phyloP scores from a whole-genome alignment of 2,329 filamentous ascomycete genomes.

The Aureobasidium sp. region DNA sequence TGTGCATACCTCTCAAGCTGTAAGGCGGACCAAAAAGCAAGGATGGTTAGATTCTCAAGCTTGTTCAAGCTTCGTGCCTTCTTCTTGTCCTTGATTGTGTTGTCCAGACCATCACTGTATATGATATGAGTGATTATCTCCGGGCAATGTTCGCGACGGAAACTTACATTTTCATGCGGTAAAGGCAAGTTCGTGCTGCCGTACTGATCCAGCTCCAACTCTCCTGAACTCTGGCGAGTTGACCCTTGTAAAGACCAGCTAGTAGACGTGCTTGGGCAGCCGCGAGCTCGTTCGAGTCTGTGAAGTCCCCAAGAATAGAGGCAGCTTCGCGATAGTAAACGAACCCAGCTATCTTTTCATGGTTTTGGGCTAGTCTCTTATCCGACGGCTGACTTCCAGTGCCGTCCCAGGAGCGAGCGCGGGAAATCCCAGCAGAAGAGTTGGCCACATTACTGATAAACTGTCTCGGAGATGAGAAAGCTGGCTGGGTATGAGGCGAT shows the following conservation, averaged over 20 bases:
- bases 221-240: constrained; percentile 77
- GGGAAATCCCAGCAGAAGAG: constrained; percentile 4
- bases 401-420: constrained; percentile 25
- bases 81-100: constrained; percentile 1
- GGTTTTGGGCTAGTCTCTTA: constrained; percentile 25
- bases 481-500: constrained; percentile 25
- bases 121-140: neutral
- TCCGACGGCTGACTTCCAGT: constrained; percentile 17
- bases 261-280: constrained; percentile 80
- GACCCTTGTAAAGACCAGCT: constrained; percentile 80
- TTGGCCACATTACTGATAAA: constrained; percentile 20
- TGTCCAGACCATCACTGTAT: neutral
- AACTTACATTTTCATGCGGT: constrained; percentile 15
- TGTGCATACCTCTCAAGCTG: constrained; percentile 71
- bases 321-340: constrained; percentile 83
- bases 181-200: constrained; percentile 18
- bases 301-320: constrained; percentile 75
- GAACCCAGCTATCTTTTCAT: constrained; percentile 80
- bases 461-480: constrained; percentile 32
- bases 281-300: constrained; percentile 69
- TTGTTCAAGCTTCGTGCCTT: constrained; percentile 17
- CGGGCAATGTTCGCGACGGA: neutral
- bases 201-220: constrained; percentile 61
- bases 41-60: constrained; percentile 35
- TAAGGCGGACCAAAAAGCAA: constrained; percentile 88